Conservation (phyloP, 2,329 filamentous ascomycete genomes). For the Cytospora chrysosperma region DNA sequence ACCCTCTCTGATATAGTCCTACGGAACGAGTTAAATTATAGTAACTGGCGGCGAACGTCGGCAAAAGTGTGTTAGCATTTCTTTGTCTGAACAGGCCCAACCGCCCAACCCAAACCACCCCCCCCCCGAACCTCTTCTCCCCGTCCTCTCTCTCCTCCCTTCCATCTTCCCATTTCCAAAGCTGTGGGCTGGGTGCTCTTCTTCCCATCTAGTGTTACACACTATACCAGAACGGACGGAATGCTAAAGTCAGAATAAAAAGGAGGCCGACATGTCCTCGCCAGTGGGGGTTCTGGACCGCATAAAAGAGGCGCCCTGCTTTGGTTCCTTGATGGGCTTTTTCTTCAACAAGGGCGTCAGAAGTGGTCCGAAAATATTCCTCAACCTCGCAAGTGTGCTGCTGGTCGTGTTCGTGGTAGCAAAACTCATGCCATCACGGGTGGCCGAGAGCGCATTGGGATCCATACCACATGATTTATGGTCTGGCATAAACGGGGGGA, state of each 20-base stretch:
- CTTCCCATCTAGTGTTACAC: neutral
- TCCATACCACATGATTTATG: conserved; percentile 24
- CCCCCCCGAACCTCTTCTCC: neutral
- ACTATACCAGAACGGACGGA: neutral
- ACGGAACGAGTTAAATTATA: neutral
- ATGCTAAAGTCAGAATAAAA: conserved; percentile 14
- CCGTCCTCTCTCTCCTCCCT: too few species aligned
- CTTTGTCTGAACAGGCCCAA: conserved; percentile 9
- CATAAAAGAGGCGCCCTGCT: conserved; percentile 9
- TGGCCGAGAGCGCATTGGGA: conserved; percentile 26
- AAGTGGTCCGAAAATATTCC: conserved; percentile 31
- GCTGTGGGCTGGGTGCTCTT: neutral
- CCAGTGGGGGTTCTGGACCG: conserved; percentile 6
- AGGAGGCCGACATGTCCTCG: conserved; percentile 17
- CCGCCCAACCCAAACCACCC: neutral
- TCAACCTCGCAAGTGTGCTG: conserved; percentile 30
- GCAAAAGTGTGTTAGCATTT: conserved; percentile 17
- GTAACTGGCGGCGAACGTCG: conserved; percentile 1
- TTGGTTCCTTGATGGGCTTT: conserved; percentile 29
- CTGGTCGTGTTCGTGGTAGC: conserved; percentile 27
- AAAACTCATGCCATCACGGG: conserved; percentile 26
- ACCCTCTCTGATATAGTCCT: neutral
- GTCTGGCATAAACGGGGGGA: conserved; percentile 18
- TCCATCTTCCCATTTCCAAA: too few species aligned
- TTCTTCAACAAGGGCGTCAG: conserved; percentile 32